Evolutionary conservation across 1,284 basidiomycete genomes (phyloP).

Genomic region (Cryptococcus sp.): DNA sequence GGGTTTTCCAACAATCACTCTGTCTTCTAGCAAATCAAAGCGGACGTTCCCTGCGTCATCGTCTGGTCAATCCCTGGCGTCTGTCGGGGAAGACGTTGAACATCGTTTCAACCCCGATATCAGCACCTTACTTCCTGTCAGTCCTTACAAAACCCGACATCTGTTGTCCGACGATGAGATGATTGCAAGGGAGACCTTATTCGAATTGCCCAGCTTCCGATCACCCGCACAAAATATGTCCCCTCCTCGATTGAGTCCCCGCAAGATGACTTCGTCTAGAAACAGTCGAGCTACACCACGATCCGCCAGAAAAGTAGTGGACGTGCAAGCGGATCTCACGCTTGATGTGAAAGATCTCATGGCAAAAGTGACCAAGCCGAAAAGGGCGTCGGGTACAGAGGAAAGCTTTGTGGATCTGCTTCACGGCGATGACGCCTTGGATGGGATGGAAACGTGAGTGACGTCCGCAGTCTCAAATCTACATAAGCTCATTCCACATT

Average conservation of each 20-base stretch:
- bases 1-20: background rate
- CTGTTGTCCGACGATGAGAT: constrained; percentile 16
- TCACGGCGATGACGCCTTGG: constrained; percentile 20
- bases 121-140: constrained; percentile 23
- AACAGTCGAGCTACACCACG: constrained; percentile 7
- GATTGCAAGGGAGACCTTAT: constrained; percentile 13
- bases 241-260: background rate
- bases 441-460: constrained; percentile 26
- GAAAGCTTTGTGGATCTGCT: constrained; percentile 46
- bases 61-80: constrained; percentile 28
- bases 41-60: constrained; percentile 34
- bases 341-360: constrained; percentile 41
- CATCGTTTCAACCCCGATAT: constrained; percentile 8
- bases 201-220: constrained; percentile 13
- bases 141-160: constrained; percentile 22
- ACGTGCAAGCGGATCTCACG: constrained; percentile 27
- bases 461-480: background rate
- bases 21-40: constrained; percentile 8
- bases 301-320: background rate
- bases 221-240: constrained; percentile 3
- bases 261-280: constrained; percentile 1
- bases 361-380: constrained; percentile 31
- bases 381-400: constrained; percentile 38
- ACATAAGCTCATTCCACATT: constrained; percentile 1
- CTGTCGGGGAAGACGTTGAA: constrained; percentile 21